Conservation (phyloP, 345 rosid species). For the Noccaea caerulescens region DNA sequence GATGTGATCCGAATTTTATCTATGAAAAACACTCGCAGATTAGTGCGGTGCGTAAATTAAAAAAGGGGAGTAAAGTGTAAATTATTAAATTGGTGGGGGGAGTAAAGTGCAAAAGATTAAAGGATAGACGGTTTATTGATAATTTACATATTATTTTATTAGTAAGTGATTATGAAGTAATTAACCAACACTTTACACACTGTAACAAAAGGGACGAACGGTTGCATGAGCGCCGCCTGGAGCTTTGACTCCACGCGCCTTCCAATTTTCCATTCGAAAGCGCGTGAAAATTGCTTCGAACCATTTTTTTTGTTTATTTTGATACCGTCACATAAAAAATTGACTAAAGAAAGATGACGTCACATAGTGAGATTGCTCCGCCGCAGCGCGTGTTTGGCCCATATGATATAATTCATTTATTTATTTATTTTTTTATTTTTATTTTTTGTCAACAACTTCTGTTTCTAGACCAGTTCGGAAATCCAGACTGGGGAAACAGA, state of each 20-base stretch:
- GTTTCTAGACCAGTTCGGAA: no score
- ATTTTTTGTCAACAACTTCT: no score
- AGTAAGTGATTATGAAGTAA: not conserved
- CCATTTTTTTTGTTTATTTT: not conserved
- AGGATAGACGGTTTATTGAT: not conserved
- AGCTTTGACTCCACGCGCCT: conserved; percentile 22
- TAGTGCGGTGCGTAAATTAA: not conserved
- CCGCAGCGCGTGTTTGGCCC: not conserved
- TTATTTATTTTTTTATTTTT: no score
- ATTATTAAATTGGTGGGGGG: not conserved
- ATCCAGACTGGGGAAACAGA: no score
- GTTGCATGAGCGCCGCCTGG: conserved; percentile 40
- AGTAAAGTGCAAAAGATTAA: not conserved
- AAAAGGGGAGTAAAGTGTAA: not conserved
- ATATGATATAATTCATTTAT: no score
- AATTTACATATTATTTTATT: not conserved
- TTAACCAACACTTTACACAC: not conserved
- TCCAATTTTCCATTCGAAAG: not conserved
- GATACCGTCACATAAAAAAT: no score
- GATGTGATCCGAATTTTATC: no score
- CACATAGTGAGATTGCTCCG: not conserved
- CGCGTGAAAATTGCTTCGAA: not conserved
- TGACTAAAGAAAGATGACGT: not conserved
- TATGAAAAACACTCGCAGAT: not conserved
- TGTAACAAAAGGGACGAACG: not conserved